phyloP scores from a whole-genome alignment of 305 asterid species.

The Galium porrigens region DNA sequence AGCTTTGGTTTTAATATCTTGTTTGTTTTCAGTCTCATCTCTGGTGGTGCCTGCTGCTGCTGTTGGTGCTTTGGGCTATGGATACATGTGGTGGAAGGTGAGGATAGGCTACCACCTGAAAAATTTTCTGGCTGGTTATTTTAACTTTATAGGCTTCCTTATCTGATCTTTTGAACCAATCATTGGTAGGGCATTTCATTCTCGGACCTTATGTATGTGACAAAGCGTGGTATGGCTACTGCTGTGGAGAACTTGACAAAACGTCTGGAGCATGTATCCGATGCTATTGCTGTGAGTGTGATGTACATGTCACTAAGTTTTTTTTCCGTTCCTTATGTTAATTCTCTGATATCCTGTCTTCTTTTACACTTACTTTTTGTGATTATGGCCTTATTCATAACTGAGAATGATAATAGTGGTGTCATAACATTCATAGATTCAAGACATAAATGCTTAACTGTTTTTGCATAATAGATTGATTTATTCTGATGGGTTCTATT shows the following conservation, averaged over 20 bases:
- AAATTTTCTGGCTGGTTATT: not conserved
- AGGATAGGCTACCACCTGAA: slow-evolving; percentile 8
- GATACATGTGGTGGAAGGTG: slow-evolving; percentile 98
- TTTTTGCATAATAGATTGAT: not conserved
- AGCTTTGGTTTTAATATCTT: slow-evolving; percentile 4
- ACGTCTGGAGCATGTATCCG: slow-evolving; percentile 63
- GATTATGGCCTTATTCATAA: not conserved
- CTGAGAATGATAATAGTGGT: not conserved
- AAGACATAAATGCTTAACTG: not conserved
- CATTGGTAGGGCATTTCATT: slow-evolving; percentile 52
- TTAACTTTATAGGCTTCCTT: not conserved
- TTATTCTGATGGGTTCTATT: not conserved
- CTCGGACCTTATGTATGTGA: slow-evolving; percentile 84
- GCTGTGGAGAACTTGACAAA: slow-evolving; percentile 70
- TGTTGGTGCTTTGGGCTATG: slow-evolving; percentile 74
- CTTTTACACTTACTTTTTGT: not conserved
- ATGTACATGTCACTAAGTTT: not conserved
- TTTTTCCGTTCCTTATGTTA: not conserved
- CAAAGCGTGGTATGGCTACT: slow-evolving; percentile 57
- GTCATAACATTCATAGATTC: not conserved
- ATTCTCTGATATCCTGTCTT: not conserved
- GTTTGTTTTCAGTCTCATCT: slow-evolving; percentile 34
- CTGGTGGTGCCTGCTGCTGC: slow-evolving; percentile 60
- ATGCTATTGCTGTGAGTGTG: slow-evolving; percentile 70
- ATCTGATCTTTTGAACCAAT: not conserved